Evolutionary conservation across 441 rosid genomes (phyloP).

Genomic region (Croton setiger): DNA sequence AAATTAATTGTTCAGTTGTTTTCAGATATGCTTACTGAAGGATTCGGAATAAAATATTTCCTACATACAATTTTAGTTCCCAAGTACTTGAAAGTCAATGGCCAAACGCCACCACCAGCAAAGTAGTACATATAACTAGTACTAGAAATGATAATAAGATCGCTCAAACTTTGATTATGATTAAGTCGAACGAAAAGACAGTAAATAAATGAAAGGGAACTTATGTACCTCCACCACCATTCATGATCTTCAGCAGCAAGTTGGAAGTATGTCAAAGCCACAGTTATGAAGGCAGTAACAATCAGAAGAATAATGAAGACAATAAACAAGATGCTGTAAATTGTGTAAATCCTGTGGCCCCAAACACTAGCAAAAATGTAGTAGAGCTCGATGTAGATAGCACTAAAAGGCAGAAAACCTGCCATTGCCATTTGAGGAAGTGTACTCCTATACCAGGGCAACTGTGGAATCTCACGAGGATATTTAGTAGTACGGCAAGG

Average conservation of each 20-base stretch:
- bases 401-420: slow-evolving; percentile 74
- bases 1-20: no score
- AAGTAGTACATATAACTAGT: no score
- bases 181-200: no score
- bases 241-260: slow-evolving; percentile 90
- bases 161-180: no score
- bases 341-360: slow-evolving; percentile 78
- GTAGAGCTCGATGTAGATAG: slow-evolving; percentile 72
- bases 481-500: slow-evolving; percentile 68
- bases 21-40: no score
- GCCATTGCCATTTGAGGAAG: slow-evolving; percentile 86
- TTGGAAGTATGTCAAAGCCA: slow-evolving; percentile 80
- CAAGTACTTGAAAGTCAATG: no score
- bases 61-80: no score
- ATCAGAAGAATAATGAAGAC: slow-evolving; percentile 78
- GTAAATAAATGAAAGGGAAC: background rate
- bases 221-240: slow-evolving; percentile 88
- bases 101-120: no score
- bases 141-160: background rate
- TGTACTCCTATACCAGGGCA: slow-evolving; percentile 70
- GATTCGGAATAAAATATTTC: no score
- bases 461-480: slow-evolving; percentile 61
- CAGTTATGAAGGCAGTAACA: slow-evolving; percentile 78
- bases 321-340: slow-evolving; percentile 71
- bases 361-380: slow-evolving; percentile 77